phyloP scores from a whole-genome alignment of 1,284 basidiomycete species.

The Cryptococcus hybrid region DNA sequence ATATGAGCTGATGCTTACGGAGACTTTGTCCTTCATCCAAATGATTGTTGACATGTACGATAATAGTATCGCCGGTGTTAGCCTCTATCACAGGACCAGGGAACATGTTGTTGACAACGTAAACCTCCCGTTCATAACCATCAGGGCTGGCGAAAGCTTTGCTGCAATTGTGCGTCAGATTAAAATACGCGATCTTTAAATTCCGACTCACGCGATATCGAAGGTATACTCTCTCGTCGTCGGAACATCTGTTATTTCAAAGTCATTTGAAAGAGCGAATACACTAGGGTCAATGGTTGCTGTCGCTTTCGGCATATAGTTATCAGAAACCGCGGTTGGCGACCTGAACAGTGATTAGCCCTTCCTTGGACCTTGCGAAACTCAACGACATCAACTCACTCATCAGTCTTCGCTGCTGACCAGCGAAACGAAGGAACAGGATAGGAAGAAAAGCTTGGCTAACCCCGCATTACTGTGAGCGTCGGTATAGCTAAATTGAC shows the following conservation, averaged over 20 bases:
- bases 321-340: background rate
- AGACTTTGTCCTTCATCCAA: conserved; percentile 25
- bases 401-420: background rate
- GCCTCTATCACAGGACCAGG: conserved; percentile 36
- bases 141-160: conserved; percentile 13
- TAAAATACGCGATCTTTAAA: background rate
- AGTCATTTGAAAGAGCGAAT: conserved; percentile 14
- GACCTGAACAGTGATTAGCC: background rate
- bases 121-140: conserved; percentile 22
- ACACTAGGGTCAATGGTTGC: conserved; percentile 6
- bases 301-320: background rate
- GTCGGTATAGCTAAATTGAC: background rate
- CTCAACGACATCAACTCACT: background rate
- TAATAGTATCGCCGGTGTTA: conserved; percentile 33
- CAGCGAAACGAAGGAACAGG: background rate
- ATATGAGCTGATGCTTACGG: conserved; percentile 12
- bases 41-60: conserved; percentile 29
- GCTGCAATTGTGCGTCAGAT: conserved; percentile 3
- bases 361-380: background rate
- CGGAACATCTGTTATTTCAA: conserved; percentile 16
- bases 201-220: conserved; percentile 10
- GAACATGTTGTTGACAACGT: conserved; percentile 21
- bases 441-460: background rate
- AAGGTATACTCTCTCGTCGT: conserved; percentile 14
- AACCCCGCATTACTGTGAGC: no score